Evolutionary conservation across 1,284 basidiomycete species (phyloP).

Genomic region (Apiotrichum siamense): DNA sequence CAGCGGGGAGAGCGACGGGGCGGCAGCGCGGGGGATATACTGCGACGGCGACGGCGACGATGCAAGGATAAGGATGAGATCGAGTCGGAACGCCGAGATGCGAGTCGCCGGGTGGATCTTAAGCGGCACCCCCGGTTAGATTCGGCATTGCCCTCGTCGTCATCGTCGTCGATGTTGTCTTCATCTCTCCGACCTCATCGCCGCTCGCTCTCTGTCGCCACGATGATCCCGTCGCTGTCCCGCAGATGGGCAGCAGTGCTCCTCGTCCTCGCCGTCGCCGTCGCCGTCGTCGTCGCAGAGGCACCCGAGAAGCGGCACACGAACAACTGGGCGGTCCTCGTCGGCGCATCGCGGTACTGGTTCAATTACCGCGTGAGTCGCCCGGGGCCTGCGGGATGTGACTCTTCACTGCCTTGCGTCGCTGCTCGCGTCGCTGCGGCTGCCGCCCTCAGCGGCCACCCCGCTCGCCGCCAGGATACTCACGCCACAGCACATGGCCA

Average conservation of each 20-base stretch:
- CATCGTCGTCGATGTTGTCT: too few relatives aligned
- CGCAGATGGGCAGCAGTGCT: neutral
- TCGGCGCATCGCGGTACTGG: constrained; percentile 92
- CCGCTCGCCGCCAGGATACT: neutral
- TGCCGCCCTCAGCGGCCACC: neutral
- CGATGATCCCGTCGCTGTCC: neutral
- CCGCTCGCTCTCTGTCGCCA: neutral
- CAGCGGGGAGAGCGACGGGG: too few relatives aligned
- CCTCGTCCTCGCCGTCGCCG: neutral
- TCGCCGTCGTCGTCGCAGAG: neutral
- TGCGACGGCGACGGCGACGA: too few relatives aligned
- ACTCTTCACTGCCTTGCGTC: constrained; percentile 2
- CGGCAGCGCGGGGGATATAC: too few relatives aligned
- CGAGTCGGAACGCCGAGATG: too few relatives aligned
- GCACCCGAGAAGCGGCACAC: constrained; percentile 55
- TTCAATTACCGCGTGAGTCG: constrained; percentile 88
- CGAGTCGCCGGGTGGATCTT: too few relatives aligned
- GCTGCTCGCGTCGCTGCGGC: neutral
- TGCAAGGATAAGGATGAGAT: too few relatives aligned
- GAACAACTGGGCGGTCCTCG: constrained; percentile 98
- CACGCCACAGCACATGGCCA: constrained; percentile 84
- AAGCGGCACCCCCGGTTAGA: too few relatives aligned
- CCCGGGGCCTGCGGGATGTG: too few relatives aligned
- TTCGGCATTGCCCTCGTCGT: too few relatives aligned
- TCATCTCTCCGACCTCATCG: neutral